phyloP scores from a whole-genome alignment of 2,329 filamentous ascomycete species.

The Grosmannia penicillata region DNA sequence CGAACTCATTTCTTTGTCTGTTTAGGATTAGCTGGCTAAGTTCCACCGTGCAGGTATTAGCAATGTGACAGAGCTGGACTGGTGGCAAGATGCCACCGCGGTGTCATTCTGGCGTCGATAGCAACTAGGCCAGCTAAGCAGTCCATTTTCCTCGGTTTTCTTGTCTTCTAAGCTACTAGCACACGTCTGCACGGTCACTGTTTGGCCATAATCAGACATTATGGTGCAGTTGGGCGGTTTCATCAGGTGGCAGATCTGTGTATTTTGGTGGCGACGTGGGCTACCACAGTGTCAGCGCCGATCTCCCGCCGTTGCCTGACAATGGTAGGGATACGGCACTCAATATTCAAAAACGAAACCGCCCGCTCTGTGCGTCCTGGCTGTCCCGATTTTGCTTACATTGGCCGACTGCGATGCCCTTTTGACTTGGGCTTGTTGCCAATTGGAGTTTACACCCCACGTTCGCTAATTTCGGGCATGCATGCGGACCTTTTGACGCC shows the following conservation, averaged over 20 bases:
- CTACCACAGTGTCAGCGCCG: conserved; percentile 52
- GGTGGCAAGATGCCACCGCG: conserved; percentile 90
- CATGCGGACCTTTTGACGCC: conserved; percentile 78
- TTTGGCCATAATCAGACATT: conserved; percentile 64
- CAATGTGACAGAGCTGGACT: conserved; percentile 80
- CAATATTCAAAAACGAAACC: conserved; percentile 52
- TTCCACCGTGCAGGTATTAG: conserved; percentile 55
- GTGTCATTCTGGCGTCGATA: no score
- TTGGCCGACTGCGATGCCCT: conserved; percentile 64
- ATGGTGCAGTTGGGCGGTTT: conserved; percentile 78
- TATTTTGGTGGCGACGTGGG: conserved; percentile 88
- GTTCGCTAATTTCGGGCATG: conserved; percentile 60
- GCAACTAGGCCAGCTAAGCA: no score
- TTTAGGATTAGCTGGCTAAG: conserved; percentile 69
- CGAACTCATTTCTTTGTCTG: conserved; percentile 80
- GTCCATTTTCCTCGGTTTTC: conserved; percentile 57
- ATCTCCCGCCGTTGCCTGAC: conserved; percentile 4
- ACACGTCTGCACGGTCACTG: conserved; percentile 53
- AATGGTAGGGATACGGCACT: conserved; percentile 32
- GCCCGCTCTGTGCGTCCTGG: conserved; percentile 56
- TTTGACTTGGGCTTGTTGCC: conserved; percentile 89
- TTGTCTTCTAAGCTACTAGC: conserved; percentile 76
- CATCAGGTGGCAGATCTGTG: conserved; percentile 59
- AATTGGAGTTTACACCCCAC: conserved; percentile 75
- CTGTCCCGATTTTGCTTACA: conserved; percentile 75